A percentile compares a stretch with the other conserved stretches of the same genome.
Conservation (phyloP, 2,329 filamentous ascomycete genomes). For the Sordariomycetes sp. region DNA sequence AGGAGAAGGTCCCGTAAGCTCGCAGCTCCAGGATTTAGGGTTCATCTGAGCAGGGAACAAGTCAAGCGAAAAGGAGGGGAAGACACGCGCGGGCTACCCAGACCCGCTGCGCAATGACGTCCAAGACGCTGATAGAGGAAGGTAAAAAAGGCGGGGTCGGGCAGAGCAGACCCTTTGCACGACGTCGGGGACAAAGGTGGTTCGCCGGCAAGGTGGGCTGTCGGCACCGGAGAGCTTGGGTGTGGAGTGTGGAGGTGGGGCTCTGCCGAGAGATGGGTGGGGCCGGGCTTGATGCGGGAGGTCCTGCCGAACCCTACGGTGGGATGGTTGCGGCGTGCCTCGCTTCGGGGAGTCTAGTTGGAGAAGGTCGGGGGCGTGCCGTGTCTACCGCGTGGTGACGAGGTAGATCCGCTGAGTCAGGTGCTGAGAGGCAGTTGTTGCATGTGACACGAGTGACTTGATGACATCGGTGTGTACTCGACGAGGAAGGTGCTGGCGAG, state of each 20-base stretch:
- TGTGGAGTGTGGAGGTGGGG: neutral
- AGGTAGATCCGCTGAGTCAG: too few relatives aligned
- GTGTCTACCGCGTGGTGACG: too few relatives aligned
- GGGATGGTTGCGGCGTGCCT: neutral
- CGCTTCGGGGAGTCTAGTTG: neutral
- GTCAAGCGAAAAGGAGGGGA: neutral
- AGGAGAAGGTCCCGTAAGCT: neutral
- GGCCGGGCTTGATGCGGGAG: neutral
- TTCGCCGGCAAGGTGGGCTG: neutral
- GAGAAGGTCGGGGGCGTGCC: neutral
- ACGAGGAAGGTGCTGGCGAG: neutral
- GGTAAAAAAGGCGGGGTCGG: neutral
- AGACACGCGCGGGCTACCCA: neutral
- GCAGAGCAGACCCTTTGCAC: neutral
- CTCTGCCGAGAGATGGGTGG: neutral
- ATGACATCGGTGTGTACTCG: too few relatives aligned
- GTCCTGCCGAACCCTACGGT: constrained; percentile 1
- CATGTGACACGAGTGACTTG: too few relatives aligned
- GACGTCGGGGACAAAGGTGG: neutral
- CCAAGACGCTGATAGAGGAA: neutral
- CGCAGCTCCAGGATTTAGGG: neutral
- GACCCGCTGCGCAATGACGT: neutral
- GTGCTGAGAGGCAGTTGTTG: too few relatives aligned
- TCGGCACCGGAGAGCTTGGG: neutral
- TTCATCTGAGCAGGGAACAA: neutral